These are phyloP conservation scores for Curvularia spicifera DNA, from an alignment of 2,329 filamentous ascomycete species.

Conservation along the genomic window DNA sequence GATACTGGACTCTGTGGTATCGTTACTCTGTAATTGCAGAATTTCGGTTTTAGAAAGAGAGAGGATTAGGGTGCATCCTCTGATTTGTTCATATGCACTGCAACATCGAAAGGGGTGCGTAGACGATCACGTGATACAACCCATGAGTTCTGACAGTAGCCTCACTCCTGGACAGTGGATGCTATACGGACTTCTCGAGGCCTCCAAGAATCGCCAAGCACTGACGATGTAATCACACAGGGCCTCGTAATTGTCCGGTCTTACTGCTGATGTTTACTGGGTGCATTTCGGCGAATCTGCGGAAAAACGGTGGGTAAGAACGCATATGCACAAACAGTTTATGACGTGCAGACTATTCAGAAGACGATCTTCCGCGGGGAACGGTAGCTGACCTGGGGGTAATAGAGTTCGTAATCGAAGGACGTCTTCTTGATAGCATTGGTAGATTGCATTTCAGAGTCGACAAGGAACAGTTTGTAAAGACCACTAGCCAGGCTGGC, in stretches of 20 bases:
- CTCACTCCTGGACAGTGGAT: not conserved
- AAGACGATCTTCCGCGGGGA: not conserved
- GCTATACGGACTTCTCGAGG: not conserved
- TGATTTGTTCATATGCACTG: too few species aligned
- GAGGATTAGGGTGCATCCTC: too few species aligned
- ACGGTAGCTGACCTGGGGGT: not conserved
- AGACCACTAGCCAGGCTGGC: not conserved
- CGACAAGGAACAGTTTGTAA: not conserved
- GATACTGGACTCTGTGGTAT: too few species aligned
- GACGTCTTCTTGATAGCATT: not conserved
- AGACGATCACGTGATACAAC: not conserved
- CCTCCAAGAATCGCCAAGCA: not conserved
- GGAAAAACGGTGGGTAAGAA: not conserved
- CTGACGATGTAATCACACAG: not conserved
- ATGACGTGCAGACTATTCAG: not conserved
- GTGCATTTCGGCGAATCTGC: not conserved
- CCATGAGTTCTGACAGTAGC: too few species aligned
- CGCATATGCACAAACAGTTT: not conserved
- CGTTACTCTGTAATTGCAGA: too few species aligned
- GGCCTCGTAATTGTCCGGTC: not conserved
- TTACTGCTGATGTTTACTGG: not conserved
- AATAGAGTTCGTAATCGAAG: not conserved
- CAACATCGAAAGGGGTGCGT: not conserved
- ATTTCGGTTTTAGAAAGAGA: too few species aligned
- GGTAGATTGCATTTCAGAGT: not conserved